Base-by-base conservation (phyloP, 306 rosid genomes). In the Prunus mongolica region DNA sequence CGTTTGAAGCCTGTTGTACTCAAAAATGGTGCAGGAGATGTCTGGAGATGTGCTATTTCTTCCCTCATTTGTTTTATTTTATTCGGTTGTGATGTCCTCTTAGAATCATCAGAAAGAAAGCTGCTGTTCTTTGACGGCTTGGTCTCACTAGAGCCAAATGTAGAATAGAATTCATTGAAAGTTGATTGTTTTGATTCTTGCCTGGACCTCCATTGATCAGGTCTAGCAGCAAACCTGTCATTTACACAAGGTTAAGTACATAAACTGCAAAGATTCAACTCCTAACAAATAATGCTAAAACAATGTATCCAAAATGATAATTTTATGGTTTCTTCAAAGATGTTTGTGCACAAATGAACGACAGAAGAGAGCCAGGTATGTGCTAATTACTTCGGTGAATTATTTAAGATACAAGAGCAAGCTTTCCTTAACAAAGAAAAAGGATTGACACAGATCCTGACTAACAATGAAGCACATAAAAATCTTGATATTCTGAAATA, bases 131-230 rank as follows among this genome's bases (percentile, higher is more conserved):
- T 88, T 5, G 50, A 68, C 63, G 87, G 69, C 86, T 85, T 86
- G 51, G 77, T 75, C 65, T 84, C 90, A 38, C 80, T 74, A 50
- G 93, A 86, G 69, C 91, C 97, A 83, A 95, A 91, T n/a, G 87
- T 85, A 69, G 83, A 82, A 34, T 80, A 75, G 76, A 88, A 95
- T 54, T 92, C 99, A 54, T 84, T 78, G 67, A 89, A 83, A 68
- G 93, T 80, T 61, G 97, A 82, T 82, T 89, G 93, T 81, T 89
- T 92, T 32, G 97, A 90, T 79, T 81, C 83, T 82, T 89, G 97
- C 81, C 75, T 90, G 72, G 96, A 88, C 90, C 91, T 90, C 99
- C 99, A 95, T 75, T 85, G 93, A 67, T 90, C 96, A 78, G 97
- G 97, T 79, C 77, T 84, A 66, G 87, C 69, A 80, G 91, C 89